Conservation (phyloP, 2,329 filamentous ascomycete species). For the Verruconis gallopava region DNA sequence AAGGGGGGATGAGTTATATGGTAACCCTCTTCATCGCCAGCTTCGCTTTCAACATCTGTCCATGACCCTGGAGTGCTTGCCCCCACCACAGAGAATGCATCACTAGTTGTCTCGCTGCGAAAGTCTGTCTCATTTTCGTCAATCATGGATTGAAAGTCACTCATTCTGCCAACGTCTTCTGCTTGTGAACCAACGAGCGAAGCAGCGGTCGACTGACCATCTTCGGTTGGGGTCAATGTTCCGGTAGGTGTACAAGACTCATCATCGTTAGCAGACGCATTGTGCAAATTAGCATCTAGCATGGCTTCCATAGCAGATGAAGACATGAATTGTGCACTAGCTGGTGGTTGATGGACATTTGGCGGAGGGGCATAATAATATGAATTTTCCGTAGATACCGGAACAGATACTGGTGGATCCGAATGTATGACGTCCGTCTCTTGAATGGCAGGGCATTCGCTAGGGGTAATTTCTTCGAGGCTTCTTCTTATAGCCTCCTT, state of each 20-base stretch:
- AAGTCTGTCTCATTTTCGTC: constrained; percentile 14
- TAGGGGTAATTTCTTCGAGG: not conserved
- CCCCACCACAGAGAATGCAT: constrained; percentile 15
- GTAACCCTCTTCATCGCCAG: constrained; percentile 21
- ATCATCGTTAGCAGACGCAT: constrained; percentile 11
- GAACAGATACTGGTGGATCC: constrained; percentile 2
- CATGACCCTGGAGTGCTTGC: constrained; percentile 25
- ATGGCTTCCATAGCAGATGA: constrained; percentile 8
- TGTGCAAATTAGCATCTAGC: constrained; percentile 4
- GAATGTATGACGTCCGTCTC: not conserved
- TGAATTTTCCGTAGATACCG: not conserved
- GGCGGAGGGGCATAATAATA: constrained; percentile 8
- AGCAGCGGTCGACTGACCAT: constrained; percentile 18
- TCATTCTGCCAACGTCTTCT: constrained; percentile 22
- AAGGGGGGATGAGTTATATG: not conserved
- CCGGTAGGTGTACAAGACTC: constrained; percentile 21
- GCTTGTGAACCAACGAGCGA: constrained; percentile 19
- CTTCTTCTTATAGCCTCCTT: constrained; percentile 10
- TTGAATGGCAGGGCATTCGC: not conserved
- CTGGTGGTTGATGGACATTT: constrained; percentile 5
- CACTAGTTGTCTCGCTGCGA: constrained; percentile 21
- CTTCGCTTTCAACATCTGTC: constrained; percentile 28
- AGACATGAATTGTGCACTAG: not conserved
- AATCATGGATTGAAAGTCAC: constrained; percentile 9
- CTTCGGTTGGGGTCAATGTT: constrained; percentile 26